phyloP scores from a whole-genome alignment of 2,329 filamentous ascomycete genomes.

The Botryotinia calthae region DNA sequence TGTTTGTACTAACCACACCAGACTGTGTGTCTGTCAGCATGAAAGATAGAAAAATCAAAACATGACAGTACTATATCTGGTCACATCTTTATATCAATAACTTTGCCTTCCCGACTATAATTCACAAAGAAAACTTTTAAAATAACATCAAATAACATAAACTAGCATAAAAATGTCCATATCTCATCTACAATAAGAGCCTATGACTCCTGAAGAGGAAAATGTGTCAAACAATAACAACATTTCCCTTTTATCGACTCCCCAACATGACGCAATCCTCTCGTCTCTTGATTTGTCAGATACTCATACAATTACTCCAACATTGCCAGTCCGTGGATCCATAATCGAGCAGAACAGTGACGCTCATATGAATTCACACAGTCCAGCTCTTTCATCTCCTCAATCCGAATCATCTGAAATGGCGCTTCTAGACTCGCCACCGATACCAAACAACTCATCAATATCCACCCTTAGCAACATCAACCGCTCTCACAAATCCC shows the following conservation, averaged over 20 bases:
- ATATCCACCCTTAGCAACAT: fast-evolving
- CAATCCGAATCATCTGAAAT: not conserved
- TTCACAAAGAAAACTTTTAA: not conserved
- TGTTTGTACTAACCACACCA: not conserved
- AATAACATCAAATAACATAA: not conserved
- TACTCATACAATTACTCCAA: no score
- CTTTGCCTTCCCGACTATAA: no score
- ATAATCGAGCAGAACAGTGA: not conserved
- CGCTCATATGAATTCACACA: no score
- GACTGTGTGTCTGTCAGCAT: fast-evolving
- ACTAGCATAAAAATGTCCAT: not conserved
- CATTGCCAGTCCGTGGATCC: fast-evolving
- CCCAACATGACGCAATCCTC: fast-evolving
- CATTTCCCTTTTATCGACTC: no score
- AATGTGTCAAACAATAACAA: not conserved
- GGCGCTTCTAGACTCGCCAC: not conserved
- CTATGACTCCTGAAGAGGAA: not conserved
- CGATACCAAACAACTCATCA: not conserved
- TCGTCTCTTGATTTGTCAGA: not conserved
- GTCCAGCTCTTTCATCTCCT: no score
- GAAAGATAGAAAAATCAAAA: no score
- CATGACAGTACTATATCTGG: not conserved
- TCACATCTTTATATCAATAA: not conserved
- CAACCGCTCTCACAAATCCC: fast-evolving
- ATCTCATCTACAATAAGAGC: no score